phyloP scores from a whole-genome alignment of 2,329 filamentous ascomycete species.

The Periglandula ipomoeae region DNA sequence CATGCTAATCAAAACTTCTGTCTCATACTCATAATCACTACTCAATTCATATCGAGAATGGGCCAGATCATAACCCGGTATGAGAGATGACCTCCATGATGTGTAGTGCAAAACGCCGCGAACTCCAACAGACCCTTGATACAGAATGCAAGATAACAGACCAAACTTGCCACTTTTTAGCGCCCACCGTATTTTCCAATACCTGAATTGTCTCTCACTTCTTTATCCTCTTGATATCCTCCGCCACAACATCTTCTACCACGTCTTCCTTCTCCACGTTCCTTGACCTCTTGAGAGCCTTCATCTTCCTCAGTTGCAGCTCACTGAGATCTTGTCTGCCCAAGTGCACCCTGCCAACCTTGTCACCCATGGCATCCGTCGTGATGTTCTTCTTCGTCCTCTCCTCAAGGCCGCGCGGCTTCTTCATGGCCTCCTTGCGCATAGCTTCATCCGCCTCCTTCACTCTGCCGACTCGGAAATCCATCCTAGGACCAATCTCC shows the following conservation, averaged over 20 bases:
- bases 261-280: conserved; percentile 46
- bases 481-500: conserved; percentile 90
- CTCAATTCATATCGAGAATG: not conserved
- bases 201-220: conserved; percentile 13
- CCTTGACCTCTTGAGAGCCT: conserved; percentile 82
- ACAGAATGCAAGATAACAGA: conserved; percentile 1
- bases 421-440: conserved; percentile 86
- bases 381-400: conserved; percentile 93
- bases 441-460: conserved; percentile 69
- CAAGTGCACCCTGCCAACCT: conserved; percentile 86
- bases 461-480: conserved; percentile 76
- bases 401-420: conserved; percentile 65
- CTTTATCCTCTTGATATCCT: conserved; percentile 29
- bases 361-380: conserved; percentile 88
- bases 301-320: conserved; percentile 98
- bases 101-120: not conserved
- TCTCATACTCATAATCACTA: too few species aligned
- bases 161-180: conserved; percentile 8
- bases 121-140: not conserved
- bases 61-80: not conserved
- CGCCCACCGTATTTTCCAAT: conserved; percentile 8
- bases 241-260: conserved; percentile 31
- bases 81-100: not conserved
- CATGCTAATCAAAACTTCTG: too few species aligned
- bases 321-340: conserved; percentile 80